Base-by-base conservation (phyloP, 2,329 filamentous ascomycete species). In the Apiospora malaysiana region DNA sequence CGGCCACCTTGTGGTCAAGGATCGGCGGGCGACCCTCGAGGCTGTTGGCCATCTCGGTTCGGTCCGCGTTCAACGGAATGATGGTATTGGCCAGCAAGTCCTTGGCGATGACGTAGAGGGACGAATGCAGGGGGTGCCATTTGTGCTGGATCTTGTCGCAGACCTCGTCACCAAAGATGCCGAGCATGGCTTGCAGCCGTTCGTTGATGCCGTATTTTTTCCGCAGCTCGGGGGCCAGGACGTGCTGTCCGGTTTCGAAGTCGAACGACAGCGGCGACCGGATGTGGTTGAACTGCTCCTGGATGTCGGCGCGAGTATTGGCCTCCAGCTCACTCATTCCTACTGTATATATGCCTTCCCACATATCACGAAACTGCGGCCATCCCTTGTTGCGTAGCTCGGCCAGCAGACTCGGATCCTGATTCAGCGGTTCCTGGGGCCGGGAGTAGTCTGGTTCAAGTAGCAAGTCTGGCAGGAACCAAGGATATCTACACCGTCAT, bases 31-130 rank as follows among this genome's bases (percentile, higher is more conserved):
- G 73, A 25, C 70, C 73, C 49, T 73, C 72, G 21, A 74, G 68
- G 63, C 72, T 72, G 71, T 74, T 70, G 10, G 73, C 70, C 73
- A 74, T 73, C 66, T 74, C 73, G 51, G 68, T 68, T n/a, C 73
- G 73, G 69, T 74, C 73, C 18, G 72, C 73, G 12, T 71, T 67
- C 18, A 49, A 27, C 21, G 72, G 72, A n/a, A 74, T 49, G 27
- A 74, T 68, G 37, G 70, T 46, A 45, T 72, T 72, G 65, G 70
- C 43, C 12, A 74, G 68, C 37, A 69, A 21, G 12, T 18, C 65
- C 69, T 73, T 73, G 69, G 37, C 69, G 72, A 72, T 72, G 6
- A 67, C 27, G 65, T 74, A 74, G 63, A 73, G 51, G 37, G 69
- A 47, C 1, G 71, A 63, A 68, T 74, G 66, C 18, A 74, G 67